Evolutionary conservation across 208 protist genomes (phyloP).

Genomic region (Leishmania arabica): DNA sequence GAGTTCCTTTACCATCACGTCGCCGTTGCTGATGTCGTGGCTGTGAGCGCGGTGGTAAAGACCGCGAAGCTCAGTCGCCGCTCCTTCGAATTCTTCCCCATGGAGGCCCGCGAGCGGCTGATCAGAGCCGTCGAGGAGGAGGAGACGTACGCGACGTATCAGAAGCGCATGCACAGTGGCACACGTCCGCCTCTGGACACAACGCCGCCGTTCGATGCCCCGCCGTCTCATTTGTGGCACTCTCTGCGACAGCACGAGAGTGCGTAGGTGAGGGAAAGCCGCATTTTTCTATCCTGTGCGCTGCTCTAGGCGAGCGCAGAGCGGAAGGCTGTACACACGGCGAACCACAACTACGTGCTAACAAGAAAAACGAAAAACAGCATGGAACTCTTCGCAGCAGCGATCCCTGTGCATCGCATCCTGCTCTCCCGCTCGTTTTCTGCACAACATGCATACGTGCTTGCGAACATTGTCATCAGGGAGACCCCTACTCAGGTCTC

Average conservation of each 20-base stretch:
- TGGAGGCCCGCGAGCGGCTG: constrained; percentile 34
- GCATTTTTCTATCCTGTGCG: background rate
- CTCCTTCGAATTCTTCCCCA: constrained; percentile 71
- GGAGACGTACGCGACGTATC: constrained; percentile 51
- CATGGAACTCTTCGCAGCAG: background rate
- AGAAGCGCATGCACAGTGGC: constrained; percentile 33
- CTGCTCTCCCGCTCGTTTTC: background rate
- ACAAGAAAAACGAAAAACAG: background rate
- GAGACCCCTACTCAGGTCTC: background rate
- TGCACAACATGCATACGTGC: background rate
- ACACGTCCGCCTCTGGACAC: constrained; percentile 39
- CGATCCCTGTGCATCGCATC: background rate
- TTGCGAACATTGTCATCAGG: background rate
- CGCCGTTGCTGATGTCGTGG: constrained; percentile 61
- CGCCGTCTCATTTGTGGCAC: constrained; percentile 32
- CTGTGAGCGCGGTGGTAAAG: constrained; percentile 39
- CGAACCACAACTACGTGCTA: background rate
- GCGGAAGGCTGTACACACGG: background rate
- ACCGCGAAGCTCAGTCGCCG: constrained; percentile 71
- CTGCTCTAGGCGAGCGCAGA: background rate
- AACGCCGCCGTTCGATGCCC: constrained; percentile 47
- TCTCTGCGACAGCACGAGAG: constrained; percentile 28
- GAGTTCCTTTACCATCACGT: constrained; percentile 80
- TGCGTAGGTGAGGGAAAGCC: background rate
- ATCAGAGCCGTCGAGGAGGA: constrained; percentile 42